phyloP scores from a whole-genome alignment of 805 yeast genomes.

The Pichia pseudocactophila region DNA sequence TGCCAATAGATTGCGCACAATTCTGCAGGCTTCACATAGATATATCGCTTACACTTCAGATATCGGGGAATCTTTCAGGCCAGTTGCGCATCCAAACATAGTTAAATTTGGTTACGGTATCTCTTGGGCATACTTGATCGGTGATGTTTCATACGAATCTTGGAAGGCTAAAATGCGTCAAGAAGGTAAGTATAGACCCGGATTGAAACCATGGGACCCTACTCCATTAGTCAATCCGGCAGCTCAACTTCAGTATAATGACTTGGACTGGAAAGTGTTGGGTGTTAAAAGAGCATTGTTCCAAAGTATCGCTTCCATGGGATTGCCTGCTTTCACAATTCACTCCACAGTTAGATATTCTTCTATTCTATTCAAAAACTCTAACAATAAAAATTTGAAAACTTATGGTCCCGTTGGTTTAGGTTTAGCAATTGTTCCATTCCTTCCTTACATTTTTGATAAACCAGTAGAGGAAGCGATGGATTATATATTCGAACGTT shows the following conservation, averaged over 20 bases:
- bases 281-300: constrained; percentile 67
- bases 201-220: constrained; percentile 60
- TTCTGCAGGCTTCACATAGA: constrained; percentile 63
- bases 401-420: constrained; percentile 72
- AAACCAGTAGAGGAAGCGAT: constrained; percentile 71
- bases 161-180: constrained; percentile 63
- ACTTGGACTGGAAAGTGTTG: constrained; percentile 58
- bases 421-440: constrained; percentile 70
- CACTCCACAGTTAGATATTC: constrained; percentile 70
- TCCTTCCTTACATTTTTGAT: constrained; percentile 69
- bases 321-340: constrained; percentile 77
- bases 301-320: constrained; percentile 80
- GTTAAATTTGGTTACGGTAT: constrained; percentile 62
- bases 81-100: constrained; percentile 62
- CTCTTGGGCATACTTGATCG: constrained; percentile 67
- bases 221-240: constrained; percentile 33
- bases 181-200: constrained; percentile 54
- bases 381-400: constrained; percentile 36
- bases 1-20: constrained; percentile 65
- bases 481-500: constrained; percentile 46
- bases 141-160: constrained; percentile 65
- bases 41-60: constrained; percentile 84
- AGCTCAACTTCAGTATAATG: constrained; percentile 31
- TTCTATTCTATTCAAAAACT: constrained; percentile 49
- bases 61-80: constrained; percentile 79